Evolutionary conservation across 225 moss, liverwort and hornwort species (phyloP), one percentile per base, ranked within the genome.

Genomic region (Lunularia cruciata): DNA sequence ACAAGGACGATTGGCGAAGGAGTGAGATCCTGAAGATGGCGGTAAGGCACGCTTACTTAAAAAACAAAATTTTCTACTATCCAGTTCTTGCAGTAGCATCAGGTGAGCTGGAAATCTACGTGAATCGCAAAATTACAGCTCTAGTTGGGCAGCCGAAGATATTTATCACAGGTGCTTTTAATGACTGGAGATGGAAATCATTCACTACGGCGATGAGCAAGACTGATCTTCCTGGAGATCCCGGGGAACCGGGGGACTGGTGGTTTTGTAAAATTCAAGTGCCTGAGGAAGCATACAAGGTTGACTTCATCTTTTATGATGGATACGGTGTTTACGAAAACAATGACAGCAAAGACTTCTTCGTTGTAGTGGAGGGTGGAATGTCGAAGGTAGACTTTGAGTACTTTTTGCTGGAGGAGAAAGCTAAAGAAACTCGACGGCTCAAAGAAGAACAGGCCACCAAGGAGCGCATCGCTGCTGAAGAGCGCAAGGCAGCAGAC

Each of bases 271-370:
- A 70, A 28, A 38, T 81, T 38, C 45, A 74, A 26, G 40, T 77
- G 36, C 77, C 77, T 0, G 32, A 67, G 52, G 77, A 81, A 59
- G 77, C 70, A 12, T 81, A 70, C 39, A 77, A 45, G 59, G 60
- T 81, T 54, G 77, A 81, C 32, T 81, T 77, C 57, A 67, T 81
- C 43, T 77, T 81, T 59, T 74, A 35, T 67, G 77, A 81, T 46
- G 81, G 81, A 18, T 26, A 74, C 32, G 67, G 38, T 54, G 57
- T 52, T 10, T 76, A 66, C 27, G 81, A 81, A 54, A 77, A 81
- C 35, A 81, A 81, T 26, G 56, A 69, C 33, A 18, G 6, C n/a
- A 55, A 53, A 32, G 70, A 81, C 26, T 81, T 81, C 32, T 81
- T 70, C 33, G 56, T 81, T 28, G 16, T 32, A 11, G 70, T 77